phyloP scores from a whole-genome alignment of 2,329 filamentous ascomycete species.

The Penicillium sumatraense region DNA sequence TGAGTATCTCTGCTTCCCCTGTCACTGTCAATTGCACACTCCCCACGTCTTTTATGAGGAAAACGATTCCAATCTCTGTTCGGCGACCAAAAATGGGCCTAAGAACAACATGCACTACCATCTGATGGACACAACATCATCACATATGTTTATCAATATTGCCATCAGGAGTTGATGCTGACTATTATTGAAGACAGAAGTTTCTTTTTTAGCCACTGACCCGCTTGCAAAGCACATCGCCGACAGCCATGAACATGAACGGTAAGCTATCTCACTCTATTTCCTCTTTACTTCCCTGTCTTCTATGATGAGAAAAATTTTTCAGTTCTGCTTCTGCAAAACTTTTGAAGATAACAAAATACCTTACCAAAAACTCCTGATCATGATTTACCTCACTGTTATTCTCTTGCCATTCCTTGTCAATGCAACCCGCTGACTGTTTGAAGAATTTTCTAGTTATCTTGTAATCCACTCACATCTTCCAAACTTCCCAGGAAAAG shows the following conservation, averaged over 20 bases:
- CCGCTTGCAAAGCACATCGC: conserved; percentile 8
- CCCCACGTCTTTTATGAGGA: conserved; percentile 50
- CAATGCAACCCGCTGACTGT: conserved; percentile 23
- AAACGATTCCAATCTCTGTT: conserved; percentile 56
- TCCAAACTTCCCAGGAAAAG: conserved; percentile 16
- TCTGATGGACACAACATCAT: conserved; percentile 47
- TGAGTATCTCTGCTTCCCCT: conserved; percentile 25
- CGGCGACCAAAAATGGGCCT: conserved; percentile 60
- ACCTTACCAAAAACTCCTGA: conserved; percentile 63
- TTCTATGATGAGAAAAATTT: conserved; percentile 56
- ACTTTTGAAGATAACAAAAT: conserved; percentile 61
- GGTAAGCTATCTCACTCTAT: conserved; percentile 18
- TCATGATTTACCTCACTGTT: conserved; percentile 19
- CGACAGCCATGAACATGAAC: conserved; percentile 10
- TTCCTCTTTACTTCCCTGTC: neutral
- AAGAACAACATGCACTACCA: conserved; percentile 67
- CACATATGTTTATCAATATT: conserved; percentile 6
- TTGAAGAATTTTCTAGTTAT: conserved; percentile 14
- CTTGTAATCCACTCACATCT: conserved; percentile 2
- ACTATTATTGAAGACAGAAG: conserved; percentile 21
- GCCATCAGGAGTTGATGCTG: conserved; percentile 13
- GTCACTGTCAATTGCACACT: neutral
- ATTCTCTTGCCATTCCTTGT: conserved; percentile 15
- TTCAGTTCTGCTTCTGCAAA: conserved; percentile 69
- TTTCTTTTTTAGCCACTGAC: neutral